Evolutionary conservation across 1,284 basidiomycete species (phyloP), one percentile per base, ranked within the genome.

Genomic region (Phellopilus nigrolimitatus): DNA sequence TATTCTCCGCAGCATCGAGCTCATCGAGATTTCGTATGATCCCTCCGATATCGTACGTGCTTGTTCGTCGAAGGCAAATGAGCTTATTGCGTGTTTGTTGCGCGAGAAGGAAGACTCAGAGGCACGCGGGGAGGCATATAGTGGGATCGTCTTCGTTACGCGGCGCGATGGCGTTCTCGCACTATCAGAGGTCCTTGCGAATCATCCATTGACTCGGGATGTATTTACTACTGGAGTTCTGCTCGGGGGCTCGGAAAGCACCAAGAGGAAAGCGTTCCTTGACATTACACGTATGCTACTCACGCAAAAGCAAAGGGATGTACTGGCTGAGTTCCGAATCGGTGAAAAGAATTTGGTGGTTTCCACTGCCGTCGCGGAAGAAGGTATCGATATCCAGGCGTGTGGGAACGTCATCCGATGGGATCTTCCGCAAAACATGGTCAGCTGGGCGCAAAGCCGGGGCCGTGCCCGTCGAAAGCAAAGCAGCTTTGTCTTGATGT

Each of bases 331-430:
- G 39, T 92, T 92, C 65, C 74, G 77, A 47, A 71, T 74, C 1
- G 86, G 88, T 1, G 77, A 82, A 45, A 80, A 79, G 66, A 88
- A 91, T 59, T 68, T 92, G 0, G 77, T 92, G 49, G 65, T 92
- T 2, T 82, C 87, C 0, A 92, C 90, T 0, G 72, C 82, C 0
- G 88, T 93, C 2, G 90, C 88, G 0, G 91, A 93, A 61, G 90
- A 92, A 63, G 90, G 89, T 0, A 74, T 91, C 30, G 90, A 92
- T 60, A 87, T 92, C 24, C 87, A 86, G 59, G 82, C 83, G 7
- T 89, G 86, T 59, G 79, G 84, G 4, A 82, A 78, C 52, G 86
- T 88, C 51, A 78, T 87, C 45, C 76, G 86, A 19, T 88, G 84
- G 78, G 83, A 89, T 57, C 71, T 74, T 1, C 85, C 86, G 2